These are phyloP conservation scores for Ilyonectria mors-panacis DNA, from an alignment of 2,329 filamentous ascomycete species.

Conservation along the genomic window DNA sequence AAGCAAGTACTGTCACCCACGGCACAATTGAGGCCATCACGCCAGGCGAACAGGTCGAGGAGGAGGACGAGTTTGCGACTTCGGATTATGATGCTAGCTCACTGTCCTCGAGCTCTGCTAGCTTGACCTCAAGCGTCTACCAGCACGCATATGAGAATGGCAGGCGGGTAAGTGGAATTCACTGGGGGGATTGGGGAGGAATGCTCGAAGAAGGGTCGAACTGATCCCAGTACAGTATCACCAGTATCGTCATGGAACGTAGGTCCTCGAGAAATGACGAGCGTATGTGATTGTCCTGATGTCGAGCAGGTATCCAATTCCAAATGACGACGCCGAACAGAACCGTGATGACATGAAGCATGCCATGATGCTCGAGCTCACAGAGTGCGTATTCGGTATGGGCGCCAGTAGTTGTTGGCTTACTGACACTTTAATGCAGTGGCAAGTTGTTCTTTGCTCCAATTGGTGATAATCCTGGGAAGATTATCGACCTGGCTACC, in stretches of 20 bases:
- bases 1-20: conserved; percentile 3
- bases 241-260: conserved; percentile 45
- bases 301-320: conserved; percentile 42
- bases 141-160: conserved; percentile 45
- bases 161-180: conserved; percentile 31
- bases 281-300: conserved; percentile 27
- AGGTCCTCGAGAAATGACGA: rapidly evolving
- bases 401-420: rapidly evolving
- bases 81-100: conserved; percentile 38
- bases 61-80: conserved; percentile 41
- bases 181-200: rapidly evolving
- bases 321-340: conserved; percentile 47
- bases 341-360: conserved; percentile 50
- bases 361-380: conserved; percentile 50
- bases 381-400: conserved; percentile 28
- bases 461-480: conserved; percentile 32
- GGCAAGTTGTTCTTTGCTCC: conserved; percentile 42
- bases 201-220: rapidly evolving
- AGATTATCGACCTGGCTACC: conserved; percentile 43
- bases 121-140: conserved; percentile 42
- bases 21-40: conserved; percentile 32
- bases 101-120: conserved; percentile 36
- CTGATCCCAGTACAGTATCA: conserved; percentile 35
- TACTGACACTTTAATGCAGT: background rate
- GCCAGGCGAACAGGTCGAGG: conserved; percentile 17